A percentile compares a stretch with the other conserved stretches of the same genome.
phyloP scores from a whole-genome alignment of 306 rosid genomes.

The Corylus americana region DNA sequence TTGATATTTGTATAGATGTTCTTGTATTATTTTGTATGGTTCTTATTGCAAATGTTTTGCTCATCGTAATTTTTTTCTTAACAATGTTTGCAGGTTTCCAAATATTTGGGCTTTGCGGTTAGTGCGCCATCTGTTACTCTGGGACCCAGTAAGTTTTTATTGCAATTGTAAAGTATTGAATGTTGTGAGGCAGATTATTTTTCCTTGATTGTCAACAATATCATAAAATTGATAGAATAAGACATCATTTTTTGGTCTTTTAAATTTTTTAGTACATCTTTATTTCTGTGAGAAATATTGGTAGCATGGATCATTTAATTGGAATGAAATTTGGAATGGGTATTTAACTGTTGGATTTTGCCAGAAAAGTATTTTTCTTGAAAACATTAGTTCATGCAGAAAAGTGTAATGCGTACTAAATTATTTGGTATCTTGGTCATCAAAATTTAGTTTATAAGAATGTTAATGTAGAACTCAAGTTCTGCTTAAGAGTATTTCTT shows the following conservation, averaged over 20 bases:
- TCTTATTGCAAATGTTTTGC: slow-evolving; percentile 20
- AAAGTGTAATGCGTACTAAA: not conserved
- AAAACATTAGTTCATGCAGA: not conserved
- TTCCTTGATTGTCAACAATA: not conserved
- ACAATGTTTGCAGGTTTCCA: slow-evolving; percentile 59
- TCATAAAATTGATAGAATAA: not conserved
- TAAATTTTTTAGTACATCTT: not conserved
- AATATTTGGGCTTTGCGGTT: slow-evolving; percentile 77
- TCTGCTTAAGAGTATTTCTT: not conserved
- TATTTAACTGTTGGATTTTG: not conserved
- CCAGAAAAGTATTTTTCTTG: not conserved
- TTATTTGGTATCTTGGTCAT: not conserved
- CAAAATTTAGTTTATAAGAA: not conserved
- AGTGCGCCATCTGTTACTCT: slow-evolving; percentile 73
- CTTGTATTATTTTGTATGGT: not conserved
- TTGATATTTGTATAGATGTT: not conserved
- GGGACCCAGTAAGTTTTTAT: slow-evolving; percentile 81
- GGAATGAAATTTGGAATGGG: not conserved
- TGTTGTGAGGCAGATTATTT: not conserved
- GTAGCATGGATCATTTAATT: too few relatives aligned
- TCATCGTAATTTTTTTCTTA: slow-evolving; percentile 24
- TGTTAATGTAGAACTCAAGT: not conserved
- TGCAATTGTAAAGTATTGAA: slow-evolving; percentile 7
- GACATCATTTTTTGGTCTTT: not conserved
- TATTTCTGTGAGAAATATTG: too few relatives aligned